phyloP scores from a whole-genome alignment of 2,329 filamentous ascomycete genomes.

The Aspergillus neotritici region DNA sequence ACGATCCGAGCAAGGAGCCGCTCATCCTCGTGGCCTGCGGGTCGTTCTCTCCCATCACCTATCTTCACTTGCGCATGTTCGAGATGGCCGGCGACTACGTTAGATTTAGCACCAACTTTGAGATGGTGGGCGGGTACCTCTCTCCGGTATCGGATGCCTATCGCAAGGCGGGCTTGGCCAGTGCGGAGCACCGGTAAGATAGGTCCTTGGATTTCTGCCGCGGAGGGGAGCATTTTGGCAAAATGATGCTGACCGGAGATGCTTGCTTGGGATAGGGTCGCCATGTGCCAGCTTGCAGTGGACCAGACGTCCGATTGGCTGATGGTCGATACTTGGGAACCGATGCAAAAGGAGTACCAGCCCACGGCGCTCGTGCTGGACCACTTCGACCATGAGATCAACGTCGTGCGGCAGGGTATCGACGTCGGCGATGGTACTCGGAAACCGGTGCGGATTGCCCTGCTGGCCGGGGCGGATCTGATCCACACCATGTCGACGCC shows the following conservation, averaged over 20 bases:
- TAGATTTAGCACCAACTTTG: conserved; percentile 68
- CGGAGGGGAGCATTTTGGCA: not conserved
- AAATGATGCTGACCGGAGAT: conserved; percentile 1
- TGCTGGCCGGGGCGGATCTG: conserved; percentile 73
- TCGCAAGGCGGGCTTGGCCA: conserved; percentile 74
- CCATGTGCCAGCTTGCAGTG: conserved; percentile 82
- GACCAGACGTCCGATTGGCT: conserved; percentile 67
- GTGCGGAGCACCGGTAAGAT: conserved; percentile 59
- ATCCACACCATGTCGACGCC: conserved; percentile 66
- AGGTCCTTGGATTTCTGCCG: not conserved
- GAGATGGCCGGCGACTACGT: conserved; percentile 79
- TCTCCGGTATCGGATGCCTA: conserved; percentile 72
- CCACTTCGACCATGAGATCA: conserved; percentile 88
- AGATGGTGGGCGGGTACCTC: conserved; percentile 80
- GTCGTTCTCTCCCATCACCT: conserved; percentile 59
- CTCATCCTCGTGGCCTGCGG: conserved; percentile 47
- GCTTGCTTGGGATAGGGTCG: conserved; percentile 48
- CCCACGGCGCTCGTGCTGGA: conserved; percentile 85
- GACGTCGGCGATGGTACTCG: conserved; percentile 59
- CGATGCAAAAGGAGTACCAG: conserved; percentile 75
- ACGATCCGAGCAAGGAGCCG: conserved; percentile 45
- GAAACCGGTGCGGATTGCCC: conserved; percentile 66
- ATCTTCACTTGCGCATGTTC: conserved; percentile 71
- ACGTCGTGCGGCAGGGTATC: conserved; percentile 68
- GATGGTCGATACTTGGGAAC: conserved; percentile 86